Base-by-base conservation (phyloP, 139 green algal species). In the Coelastrella sp. region DNA sequence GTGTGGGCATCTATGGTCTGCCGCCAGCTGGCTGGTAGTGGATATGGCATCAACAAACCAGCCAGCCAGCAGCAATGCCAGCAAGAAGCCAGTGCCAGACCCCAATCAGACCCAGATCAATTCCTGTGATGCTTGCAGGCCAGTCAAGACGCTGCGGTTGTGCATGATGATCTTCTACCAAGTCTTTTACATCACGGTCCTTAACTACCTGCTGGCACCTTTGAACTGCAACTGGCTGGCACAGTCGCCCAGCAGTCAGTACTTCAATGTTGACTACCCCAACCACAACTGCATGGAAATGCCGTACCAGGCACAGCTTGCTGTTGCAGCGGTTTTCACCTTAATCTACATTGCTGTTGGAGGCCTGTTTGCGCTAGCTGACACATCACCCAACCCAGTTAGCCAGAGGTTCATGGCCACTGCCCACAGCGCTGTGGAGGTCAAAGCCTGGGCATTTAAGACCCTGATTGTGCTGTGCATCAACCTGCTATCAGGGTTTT, bases 141-240 rank as follows among this genome's bases (percentile, higher is more conserved):
- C 92, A 17, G 91, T 94, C 15, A 92, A 93, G 85, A 79, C 93
- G 84, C 85, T 94, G 58, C 92, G 92, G 19, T 88, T 94, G 24
- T 83, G 90, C 19, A 88, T 94, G 27, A 78, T 83, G 4, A 68
- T 91, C 7, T 89, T 94, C 20, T 94, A 91, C 79, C 76, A 92
- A 81, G 90, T 94, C 6, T 92, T 93, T 57, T 94, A 94, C 88
- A 87, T 94, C 35, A 88, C 87, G 20, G 85, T 91, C 0, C 73
- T 94, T 20, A 90, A 90, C 27, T 91, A 91, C 35, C 87, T 94
- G 68, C 63, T 94, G 73, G 88, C 85, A n/a, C 82, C 92, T 5
- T 8, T 90, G 0, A 82, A 88, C 59, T 94, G 92, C 85, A 84
- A 85, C 8, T 94, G 88, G 88, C 90, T 94, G 14, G 70, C 84